Percentiles rank a stretch among this genome's conserved stretches.
These are phyloP conservation scores for Colletotrichum noveboracense DNA, from an alignment of 2,329 filamentous ascomycete genomes.

Conservation along the genomic window DNA sequence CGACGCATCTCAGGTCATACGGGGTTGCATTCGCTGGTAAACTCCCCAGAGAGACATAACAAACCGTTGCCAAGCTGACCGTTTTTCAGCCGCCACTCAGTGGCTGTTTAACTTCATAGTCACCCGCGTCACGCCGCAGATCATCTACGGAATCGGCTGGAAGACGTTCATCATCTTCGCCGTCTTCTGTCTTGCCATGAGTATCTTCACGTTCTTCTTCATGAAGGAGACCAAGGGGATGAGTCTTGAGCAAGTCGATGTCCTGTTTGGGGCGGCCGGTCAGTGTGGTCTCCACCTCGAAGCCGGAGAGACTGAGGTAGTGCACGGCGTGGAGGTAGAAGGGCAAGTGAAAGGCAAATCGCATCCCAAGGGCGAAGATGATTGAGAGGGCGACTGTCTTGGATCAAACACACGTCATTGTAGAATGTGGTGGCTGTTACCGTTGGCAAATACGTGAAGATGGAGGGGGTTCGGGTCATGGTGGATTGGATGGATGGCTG, in stretches of 20 bases:
- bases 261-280: neutral
- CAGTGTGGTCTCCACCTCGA: neutral
- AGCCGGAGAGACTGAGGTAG: neutral
- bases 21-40: neutral
- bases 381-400: neutral
- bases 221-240: neutral
- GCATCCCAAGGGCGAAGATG: neutral
- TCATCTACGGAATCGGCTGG: slow-evolving; percentile 50
- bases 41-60: rapidly evolving
- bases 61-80: no score
- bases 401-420: rapidly evolving
- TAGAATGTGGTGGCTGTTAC: rapidly evolving
- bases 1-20: neutral
- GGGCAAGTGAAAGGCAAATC: neutral
- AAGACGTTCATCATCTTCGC: slow-evolving; percentile 54
- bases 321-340: neutral
- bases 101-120: slow-evolving; percentile 59
- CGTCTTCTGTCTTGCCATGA: slow-evolving; percentile 52
- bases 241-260: neutral
- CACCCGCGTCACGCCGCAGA: slow-evolving; percentile 50
- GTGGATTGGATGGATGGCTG: neutral
- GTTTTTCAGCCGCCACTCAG: slow-evolving; percentile 40
- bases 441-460: neutral
- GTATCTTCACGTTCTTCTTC: slow-evolving; percentile 23
- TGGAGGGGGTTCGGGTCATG: neutral